phyloP scores from a whole-genome alignment of 192 early-diverging fungal genomes.

The Mortierella hygrophila region DNA sequence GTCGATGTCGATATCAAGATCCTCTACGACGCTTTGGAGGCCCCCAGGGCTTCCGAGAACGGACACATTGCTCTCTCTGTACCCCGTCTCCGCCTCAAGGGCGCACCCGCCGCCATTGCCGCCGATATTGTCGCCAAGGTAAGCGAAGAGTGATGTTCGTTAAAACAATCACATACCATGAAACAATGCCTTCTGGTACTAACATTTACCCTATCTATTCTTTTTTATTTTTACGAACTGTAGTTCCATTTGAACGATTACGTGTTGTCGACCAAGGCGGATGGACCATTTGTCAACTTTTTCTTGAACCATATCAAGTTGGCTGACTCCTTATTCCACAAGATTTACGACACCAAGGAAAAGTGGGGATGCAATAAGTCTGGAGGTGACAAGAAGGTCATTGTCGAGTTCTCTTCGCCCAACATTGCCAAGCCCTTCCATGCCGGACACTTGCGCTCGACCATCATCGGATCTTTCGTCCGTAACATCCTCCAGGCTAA shows the following conservation, averaged over 20 bases:
- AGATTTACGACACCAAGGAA: slow-evolving; percentile 65
- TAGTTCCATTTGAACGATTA: slow-evolving; percentile 72
- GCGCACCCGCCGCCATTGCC: slow-evolving; percentile 76
- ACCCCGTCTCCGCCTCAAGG: slow-evolving; percentile 75
- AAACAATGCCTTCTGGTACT: neutral
- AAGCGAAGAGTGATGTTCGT: neutral
- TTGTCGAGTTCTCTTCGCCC: slow-evolving; percentile 96
- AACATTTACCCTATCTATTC: neutral
- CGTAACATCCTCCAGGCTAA: slow-evolving; percentile 84
- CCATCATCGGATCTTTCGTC: slow-evolving; percentile 97
- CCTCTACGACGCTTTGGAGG: slow-evolving; percentile 69
- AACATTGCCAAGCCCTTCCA: slow-evolving; percentile 99
- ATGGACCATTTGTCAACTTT: slow-evolving; percentile 86
- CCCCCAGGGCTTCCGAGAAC: slow-evolving; percentile 69
- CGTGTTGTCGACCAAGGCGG: slow-evolving; percentile 64
- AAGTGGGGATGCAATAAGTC: slow-evolving; percentile 75
- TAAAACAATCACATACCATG: neutral
- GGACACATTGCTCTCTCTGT: slow-evolving; percentile 81
- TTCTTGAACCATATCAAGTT: slow-evolving; percentile 70
- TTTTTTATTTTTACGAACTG: neutral
- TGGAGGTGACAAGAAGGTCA: slow-evolving; percentile 79
- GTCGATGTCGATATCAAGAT: slow-evolving; percentile 57
- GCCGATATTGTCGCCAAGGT: slow-evolving; percentile 72
- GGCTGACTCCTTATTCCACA: slow-evolving; percentile 63
- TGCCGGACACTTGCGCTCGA: slow-evolving; percentile 96